phyloP scores from a whole-genome alignment of 169 alveolate genomes.

The Toxoplasma gondii region DNA sequence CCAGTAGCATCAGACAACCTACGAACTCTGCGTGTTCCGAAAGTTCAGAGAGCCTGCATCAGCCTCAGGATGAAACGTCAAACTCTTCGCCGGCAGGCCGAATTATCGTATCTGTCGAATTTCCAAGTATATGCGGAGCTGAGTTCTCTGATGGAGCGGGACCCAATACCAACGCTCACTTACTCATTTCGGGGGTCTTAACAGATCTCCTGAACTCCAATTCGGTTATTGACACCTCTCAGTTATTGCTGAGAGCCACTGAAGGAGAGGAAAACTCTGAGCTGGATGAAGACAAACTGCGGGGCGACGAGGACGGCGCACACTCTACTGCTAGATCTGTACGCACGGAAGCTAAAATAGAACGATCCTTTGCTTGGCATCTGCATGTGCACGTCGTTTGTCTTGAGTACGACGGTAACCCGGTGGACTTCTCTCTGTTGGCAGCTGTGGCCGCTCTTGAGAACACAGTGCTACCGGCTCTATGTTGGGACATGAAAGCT shows the following conservation, averaged over 20 bases:
- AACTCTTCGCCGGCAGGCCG: neutral
- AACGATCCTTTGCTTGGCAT: neutral
- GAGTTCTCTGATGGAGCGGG: neutral
- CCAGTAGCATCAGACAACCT: neutral
- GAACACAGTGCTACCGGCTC: neutral
- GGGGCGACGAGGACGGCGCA: neutral
- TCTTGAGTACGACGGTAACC: slow-evolving; percentile 50
- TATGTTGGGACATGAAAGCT: neutral
- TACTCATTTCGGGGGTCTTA: neutral
- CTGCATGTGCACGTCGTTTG: neutral
- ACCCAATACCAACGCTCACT: neutral
- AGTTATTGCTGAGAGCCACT: neutral
- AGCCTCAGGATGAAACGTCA: neutral
- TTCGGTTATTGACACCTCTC: neutral
- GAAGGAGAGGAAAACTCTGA: neutral
- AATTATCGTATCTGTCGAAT: neutral
- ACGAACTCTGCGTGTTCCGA: neutral
- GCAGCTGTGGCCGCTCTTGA: slow-evolving; percentile 39
- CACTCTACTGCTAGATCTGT: neutral
- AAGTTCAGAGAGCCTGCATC: no score
- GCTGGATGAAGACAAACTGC: neutral
- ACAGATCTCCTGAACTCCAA: neutral
- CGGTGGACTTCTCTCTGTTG: slow-evolving; percentile 7
- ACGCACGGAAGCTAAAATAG: neutral
- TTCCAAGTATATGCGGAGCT: neutral